Percentiles rank a stretch among this genome's conserved stretches.
These are phyloP conservation scores for Fusarium sp. DNA, from an alignment of 2,329 filamentous ascomycete genomes.

Conservation along the genomic window DNA sequence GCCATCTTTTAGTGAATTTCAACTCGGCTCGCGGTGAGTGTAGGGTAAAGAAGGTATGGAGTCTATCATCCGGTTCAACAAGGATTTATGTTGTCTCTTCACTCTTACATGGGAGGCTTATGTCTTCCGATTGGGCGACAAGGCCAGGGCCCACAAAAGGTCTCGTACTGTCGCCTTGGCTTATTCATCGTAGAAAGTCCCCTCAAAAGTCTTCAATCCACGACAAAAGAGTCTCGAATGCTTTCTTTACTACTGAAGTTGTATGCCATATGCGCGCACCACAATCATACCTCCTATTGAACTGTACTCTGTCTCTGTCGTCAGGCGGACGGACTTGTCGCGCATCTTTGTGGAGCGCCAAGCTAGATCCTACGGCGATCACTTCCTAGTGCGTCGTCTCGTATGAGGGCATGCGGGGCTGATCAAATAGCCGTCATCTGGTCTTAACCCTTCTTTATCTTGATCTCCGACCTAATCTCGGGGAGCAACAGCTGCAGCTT, in stretches of 20 bases:
- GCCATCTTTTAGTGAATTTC: background rate
- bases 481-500: background rate
- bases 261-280: no score
- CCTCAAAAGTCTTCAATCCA: background rate
- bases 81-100: background rate
- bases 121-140: background rate
- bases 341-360: background rate
- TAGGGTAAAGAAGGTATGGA: background rate
- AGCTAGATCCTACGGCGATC: background rate
- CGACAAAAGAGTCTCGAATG: no score
- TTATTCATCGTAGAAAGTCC: background rate
- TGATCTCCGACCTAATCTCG: background rate
- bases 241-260: background rate
- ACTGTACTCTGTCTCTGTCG: no score
- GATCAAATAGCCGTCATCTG: background rate
- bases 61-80: no score
- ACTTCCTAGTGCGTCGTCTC: no score
- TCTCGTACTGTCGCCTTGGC: background rate
- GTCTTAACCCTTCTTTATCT: background rate
- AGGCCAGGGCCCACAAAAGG: background rate
- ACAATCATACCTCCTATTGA: no score
- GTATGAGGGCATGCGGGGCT: no score
- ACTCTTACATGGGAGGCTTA: no score
- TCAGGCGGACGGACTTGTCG: background rate
- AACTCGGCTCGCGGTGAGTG: background rate